A percentile compares a stretch with the other conserved stretches of the same genome.
phyloP scores from a whole-genome alignment of 164 flowering plant species.

The Stephania yunnanensis region DNA sequence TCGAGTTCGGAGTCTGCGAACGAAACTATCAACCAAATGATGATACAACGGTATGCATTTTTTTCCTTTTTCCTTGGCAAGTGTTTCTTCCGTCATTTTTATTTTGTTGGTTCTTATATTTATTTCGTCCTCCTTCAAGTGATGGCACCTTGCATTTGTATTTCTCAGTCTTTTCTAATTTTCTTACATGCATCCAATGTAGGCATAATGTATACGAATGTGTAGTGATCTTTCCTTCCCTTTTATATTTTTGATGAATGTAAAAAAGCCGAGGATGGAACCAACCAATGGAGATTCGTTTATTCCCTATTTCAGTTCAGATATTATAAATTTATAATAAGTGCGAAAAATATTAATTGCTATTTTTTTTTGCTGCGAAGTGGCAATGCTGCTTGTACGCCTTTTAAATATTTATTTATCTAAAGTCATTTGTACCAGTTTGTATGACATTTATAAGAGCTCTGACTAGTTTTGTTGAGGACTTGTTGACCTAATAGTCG shows the following conservation, averaged over 20 bases:
- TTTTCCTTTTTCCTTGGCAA: not conserved
- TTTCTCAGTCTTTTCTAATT: not conserved
- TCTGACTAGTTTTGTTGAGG: no score
- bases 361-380: not conserved
- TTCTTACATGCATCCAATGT: not conserved
- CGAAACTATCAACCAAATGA: conserved; percentile 90
- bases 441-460: no score
- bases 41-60: conserved; percentile 58
- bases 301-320: no score
- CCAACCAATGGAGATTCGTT: no score
- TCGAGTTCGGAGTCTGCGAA: conserved; percentile 86
- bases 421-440: not conserved
- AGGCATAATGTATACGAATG: no score
- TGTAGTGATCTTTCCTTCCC: no score
- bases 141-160: not conserved
- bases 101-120: not conserved
- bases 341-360: no score
- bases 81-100: not conserved
- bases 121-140: not conserved
- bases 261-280: no score
- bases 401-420: not conserved
- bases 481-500: no score
- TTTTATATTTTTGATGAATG: no score
- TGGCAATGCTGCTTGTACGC: not conserved
- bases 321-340: no score